Conservation (phyloP, 345 rosid species). For the Populus ilicifolia region DNA sequence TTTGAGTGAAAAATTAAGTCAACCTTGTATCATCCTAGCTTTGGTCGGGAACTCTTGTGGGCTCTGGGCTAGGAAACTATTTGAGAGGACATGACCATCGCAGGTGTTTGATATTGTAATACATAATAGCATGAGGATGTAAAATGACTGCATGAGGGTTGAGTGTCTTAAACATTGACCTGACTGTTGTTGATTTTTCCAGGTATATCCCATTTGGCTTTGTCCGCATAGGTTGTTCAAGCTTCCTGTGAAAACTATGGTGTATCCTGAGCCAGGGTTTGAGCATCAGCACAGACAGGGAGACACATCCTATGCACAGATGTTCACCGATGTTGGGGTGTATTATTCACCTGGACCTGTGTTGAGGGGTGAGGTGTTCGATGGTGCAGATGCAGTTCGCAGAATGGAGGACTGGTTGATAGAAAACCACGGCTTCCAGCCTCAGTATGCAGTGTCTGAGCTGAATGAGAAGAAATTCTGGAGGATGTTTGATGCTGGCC, state of each 20-base stretch:
- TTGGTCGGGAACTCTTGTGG: neutral
- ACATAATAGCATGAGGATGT: neutral
- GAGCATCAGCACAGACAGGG: slow-evolving; percentile 85
- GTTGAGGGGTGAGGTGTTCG: slow-evolving; percentile 83
- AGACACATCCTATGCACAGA: slow-evolving; percentile 84
- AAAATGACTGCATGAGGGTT: neutral
- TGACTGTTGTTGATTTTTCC: slow-evolving; percentile 7
- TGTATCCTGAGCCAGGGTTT: slow-evolving; percentile 93
- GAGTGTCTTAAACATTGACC: neutral
- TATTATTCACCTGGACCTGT: slow-evolving; percentile 95
- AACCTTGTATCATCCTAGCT: neutral
- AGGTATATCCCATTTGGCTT: slow-evolving; percentile 95
- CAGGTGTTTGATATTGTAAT: no score
- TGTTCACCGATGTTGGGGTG: slow-evolving; percentile 95
- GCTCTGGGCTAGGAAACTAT: neutral
- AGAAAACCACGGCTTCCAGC: slow-evolving; percentile 90
- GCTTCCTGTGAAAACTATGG: slow-evolving; percentile 80
- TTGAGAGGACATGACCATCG: no score
- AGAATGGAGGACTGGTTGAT: slow-evolving; percentile 87
- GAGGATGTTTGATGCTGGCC: slow-evolving; percentile 90
- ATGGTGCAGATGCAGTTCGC: slow-evolving; percentile 85
- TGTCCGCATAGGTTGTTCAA: slow-evolving; percentile 92
- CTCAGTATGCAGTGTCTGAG: slow-evolving; percentile 96
- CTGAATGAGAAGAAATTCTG: slow-evolving; percentile 83
- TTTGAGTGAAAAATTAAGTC: neutral